phyloP scores from a whole-genome alignment of 306 rosid species.

The Gastrolobium villosum region DNA sequence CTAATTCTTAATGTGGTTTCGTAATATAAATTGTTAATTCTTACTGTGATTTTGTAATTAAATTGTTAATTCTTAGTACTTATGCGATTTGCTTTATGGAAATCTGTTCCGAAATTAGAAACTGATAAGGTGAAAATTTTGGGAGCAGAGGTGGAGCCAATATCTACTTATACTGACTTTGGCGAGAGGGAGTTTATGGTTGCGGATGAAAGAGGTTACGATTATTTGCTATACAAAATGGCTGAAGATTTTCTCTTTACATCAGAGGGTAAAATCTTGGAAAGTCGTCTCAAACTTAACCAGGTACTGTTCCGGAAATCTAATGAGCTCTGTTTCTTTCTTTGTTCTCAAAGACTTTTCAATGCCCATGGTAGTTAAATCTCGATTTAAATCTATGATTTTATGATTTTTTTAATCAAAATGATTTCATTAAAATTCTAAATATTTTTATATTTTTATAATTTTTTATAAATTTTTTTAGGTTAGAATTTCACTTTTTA shows the following conservation, averaged over 20 bases:
- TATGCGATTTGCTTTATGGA: too few relatives aligned
- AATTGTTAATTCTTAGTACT: background rate
- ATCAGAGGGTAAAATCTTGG: slow-evolving; percentile 82
- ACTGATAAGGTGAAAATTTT: slow-evolving; percentile 35
- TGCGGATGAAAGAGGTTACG: slow-evolving; percentile 95
- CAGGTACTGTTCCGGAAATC: slow-evolving; percentile 58
- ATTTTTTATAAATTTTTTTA: too few relatives aligned
- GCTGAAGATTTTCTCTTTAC: slow-evolving; percentile 78
- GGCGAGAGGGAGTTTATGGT: slow-evolving; percentile 91
- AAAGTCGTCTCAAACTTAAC: slow-evolving; percentile 85
- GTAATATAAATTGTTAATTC: too few relatives aligned
- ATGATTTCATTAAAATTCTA: too few relatives aligned
- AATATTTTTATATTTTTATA: too few relatives aligned
- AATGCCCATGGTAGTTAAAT: too few relatives aligned
- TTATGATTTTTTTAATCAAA: too few relatives aligned
- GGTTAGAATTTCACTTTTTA: too few relatives aligned
- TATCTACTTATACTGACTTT: slow-evolving; percentile 78
- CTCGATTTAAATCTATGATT: too few relatives aligned
- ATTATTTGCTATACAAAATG: slow-evolving; percentile 81
- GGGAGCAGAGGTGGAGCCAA: slow-evolving; percentile 92
- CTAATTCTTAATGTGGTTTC: background rate
- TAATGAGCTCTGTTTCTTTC: too few relatives aligned
- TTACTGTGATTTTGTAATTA: background rate
- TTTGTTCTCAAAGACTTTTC: too few relatives aligned
- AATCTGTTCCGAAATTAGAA: too few relatives aligned